Evolutionary conservation across 169 alveolate species (phyloP), one percentile per base, ranked within the genome.

Genomic region (Plasmodium malariae): DNA sequence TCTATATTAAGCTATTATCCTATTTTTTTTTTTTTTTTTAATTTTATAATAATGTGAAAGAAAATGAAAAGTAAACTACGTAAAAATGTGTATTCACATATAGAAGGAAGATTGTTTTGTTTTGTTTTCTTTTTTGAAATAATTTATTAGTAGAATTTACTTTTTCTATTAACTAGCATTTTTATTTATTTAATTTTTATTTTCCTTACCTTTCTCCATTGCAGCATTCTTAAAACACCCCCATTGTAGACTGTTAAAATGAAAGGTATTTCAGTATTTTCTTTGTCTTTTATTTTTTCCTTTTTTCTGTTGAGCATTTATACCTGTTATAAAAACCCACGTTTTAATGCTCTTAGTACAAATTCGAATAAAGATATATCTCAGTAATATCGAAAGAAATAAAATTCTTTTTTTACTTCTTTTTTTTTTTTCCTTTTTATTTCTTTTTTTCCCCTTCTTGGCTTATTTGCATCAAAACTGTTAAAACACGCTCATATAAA

Each of bases 291-390:
- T 26, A 17, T 78, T 78, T 30, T 78, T 45, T 37, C 19, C 60
- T 36, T 78, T 21, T 34, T 63, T 78, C 43, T 36, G 30, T 37
- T 30, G 21, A 28, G 59, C 3, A 63, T 65, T 28, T 19, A 54
- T 57, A 57, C 14, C 17, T 21, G 70, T 54, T 78, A 78, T 36
- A 65, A 78, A 78, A 62, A 62, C 30, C 60, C 69, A 28, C 67
- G 78, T n/a, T 78, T 62, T 69, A 78, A 70, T 78, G 12, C 57
- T 54, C 78, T 78, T 51, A 55, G 17, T 21, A 30, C 32, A 28
- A 63, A 78, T 12, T 62, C 67, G 59, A 21, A 78, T 7, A 78
- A 78, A 57, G 72, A 49, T 2, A 62, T 78, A 55, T 78, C 89
- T 32, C 36, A 78, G 89, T 78, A 78, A 62, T 62, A 26, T 36